Evolutionary conservation across 108 stramenopile species (phyloP), one percentile per base, ranked within the genome.

Genomic region (Fragilariopsis cylindrus): DNA sequence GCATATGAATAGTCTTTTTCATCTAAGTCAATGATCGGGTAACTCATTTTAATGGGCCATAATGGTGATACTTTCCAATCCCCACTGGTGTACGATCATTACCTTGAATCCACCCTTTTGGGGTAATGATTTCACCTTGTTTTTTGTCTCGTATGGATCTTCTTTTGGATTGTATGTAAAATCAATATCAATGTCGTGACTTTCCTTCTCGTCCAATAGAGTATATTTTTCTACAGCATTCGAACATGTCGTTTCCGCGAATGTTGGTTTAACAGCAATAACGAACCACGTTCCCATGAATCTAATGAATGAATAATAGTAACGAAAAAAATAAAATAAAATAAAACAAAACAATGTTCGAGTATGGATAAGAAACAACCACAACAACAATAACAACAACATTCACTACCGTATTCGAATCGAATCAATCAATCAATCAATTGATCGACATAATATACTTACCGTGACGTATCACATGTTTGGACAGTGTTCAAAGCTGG

Each of bases 221-320:
- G 84, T 69, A 65, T 89, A 89, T 40, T 62, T 78, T 63, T 89
- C 88, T 12, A 89, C 81, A 18, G 88, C 84, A 57, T 89, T 89
- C 21, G 84, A 85, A 49, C 70, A 72, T 0, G 78, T 85, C 48
- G 54, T 89, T 75, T 89, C 88, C 3, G 85, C 76, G 57, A 77
- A 65, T 3, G 85, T 89, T 8, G 88, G 88, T 67, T 86, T 86
- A 54, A 84, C 83, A 3, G 62, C 88, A 66, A 87, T 82, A 1
- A 89, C 88, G 65, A 87, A 89, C 88, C 88, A 89, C 30, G 81
- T 80, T 55, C 88, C 88, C 85, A 89, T 87, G 73, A 89, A 78
- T 6, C 60, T 19, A 19, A 0, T 19, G 19, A 30, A 30, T 30
- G 0, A 30, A 30, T 30, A 30, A 30, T 30, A 30, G 2, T 30